Base-by-base conservation (phyloP, 169 alveolate species). In the Theileria orientalis region DNA sequence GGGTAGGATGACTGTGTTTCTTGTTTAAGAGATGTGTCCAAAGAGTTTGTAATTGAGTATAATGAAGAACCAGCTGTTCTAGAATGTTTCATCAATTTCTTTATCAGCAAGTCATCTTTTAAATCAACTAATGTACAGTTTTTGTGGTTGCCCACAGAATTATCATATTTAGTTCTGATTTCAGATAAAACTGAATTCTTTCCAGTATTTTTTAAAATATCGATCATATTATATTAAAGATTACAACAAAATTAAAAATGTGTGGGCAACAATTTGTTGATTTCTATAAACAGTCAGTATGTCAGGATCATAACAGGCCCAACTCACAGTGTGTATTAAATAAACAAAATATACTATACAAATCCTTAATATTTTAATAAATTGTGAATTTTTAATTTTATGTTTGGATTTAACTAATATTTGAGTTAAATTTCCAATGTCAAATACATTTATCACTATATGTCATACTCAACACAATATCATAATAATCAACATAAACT, bases 51-150 rank as follows among this genome's bases (percentile, higher is more conserved):
- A 32, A 37, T 21, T 29, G 74, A 64, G 23, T 19, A 44, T 19
- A 32, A 46, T 46, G 74, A 32, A 23, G 74, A 44, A 42, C 74
- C 74, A 8, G 16, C 59, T 2, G 74, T 32, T 46, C 47, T 64
- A 32, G 74, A 64, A 35, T 64, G 74, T 64, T 49, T 64, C 44
- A 64, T 46, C 30, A 64, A 35, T 16, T 49, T 64, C 35, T 46
- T 42, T 23, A 64, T 40, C 21, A 64, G 57, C 33, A 64, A 46
- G 35, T 64, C 74, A 35, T 64, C 74, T 16, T 64, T 64, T 11
- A 64, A 32, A 46, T 64, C 74, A n/a, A 64, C 74, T 30, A 64
- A 49, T 21, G 64, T 64, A 13, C 74, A 64, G 8, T 54, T 37
- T 46, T 64, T 64, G n/a, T 40, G 69, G 11, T 64, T 42, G 32